Evolutionary conservation across 2,329 filamentous ascomycete species (phyloP), one percentile per base, ranked within the genome.

Genomic region (Dendryphion nanum): DNA sequence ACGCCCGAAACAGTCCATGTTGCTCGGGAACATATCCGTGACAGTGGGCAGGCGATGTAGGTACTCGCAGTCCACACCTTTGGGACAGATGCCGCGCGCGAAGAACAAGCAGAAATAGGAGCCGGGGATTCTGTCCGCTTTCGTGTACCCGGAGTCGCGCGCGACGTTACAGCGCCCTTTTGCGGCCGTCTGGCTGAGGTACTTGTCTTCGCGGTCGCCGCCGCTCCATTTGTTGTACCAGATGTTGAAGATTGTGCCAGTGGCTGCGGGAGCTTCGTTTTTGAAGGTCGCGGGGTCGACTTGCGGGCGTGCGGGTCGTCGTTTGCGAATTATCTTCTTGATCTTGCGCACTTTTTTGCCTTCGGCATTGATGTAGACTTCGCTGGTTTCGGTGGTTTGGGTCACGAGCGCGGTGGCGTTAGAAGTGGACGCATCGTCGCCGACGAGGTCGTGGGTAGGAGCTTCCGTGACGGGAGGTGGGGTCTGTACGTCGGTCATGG

Each of bases 201-300:
- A 89, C 54, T 90, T 89, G 72, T 94, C 89, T 61, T 97, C 91
- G 44, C 89, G 81, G 68, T 98, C 93, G 58, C 93, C 93, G 50
- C 93, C 93, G 1, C 84, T 86, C 90, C 91, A 97, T 69, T 96
- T 97, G 73, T 95, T 96, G 71, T 96, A 95, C 91, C 90, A 96
- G 59, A 95, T 94, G 68, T 98, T 98, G 77, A 93, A 98, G 41
- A 90, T 89, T 0, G 88, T 95, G 37, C 93, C 93, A 0, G 91
- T 97, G 58, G 97, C 90, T 2, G 88, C 86, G 13, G 90, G 89
- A 4, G 87, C 85, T 55, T 95, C 89, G 21, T 84, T 84, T 54
- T 85, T 87, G 69, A 95, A 79, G 30, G 83, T 83, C 28, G 85
- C 82, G 2, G 89, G 82, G 59, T 98, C 93, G 57, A 96, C 84